Base-by-base conservation (phyloP, 768 basidiomycete species). In the Boletus fagicola region DNA sequence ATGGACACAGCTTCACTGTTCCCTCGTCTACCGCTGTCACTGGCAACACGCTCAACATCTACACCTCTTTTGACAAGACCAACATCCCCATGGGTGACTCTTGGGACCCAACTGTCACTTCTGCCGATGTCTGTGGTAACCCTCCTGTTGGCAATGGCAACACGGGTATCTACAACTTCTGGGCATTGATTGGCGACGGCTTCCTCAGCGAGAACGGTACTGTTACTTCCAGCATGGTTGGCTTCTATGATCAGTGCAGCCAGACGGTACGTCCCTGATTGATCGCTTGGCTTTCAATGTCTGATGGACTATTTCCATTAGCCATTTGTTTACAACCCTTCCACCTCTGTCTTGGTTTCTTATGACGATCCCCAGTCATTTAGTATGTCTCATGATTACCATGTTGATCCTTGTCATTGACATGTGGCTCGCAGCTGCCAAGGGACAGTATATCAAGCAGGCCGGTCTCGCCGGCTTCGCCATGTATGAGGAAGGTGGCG, bases 1-100 rank as follows among this genome's bases (percentile, higher is more conserved):
- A 92, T 72, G 92, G 91, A 0, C 92, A 92, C 73, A 84, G 90
- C 22, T 94, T 77, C 77, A 72, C 42, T 0, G 71, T 72, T 5
- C 22, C 61, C 20, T 61, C 61, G n/a, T 66, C 68, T 28, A 58
- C 65, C 4, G 65, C 68, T 28, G 57, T 67, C 52, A 51, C 62
- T 16, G 53, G 47, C 11, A 45, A 12, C 49, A 60, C 62, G 10
- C 68, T 87, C 31, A 72, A 73, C n/a, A 36, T 77, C 18, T 88
- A 78, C 70, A 83, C 86, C 3, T 46, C 72, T 1, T 91, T 85
- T 60, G 70, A 82, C 65, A 65, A 73, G 2, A 65, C 64, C 46
- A 65, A 72, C 36, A 76, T 78, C 46, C 81, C 77, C 22, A 60
- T 63, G 7, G 84, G 87, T 49, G 87, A 89, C 67, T 73, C 69